Base-by-base conservation (phyloP, 805 yeast genomes). In the Jamesozyma rosinii region DNA sequence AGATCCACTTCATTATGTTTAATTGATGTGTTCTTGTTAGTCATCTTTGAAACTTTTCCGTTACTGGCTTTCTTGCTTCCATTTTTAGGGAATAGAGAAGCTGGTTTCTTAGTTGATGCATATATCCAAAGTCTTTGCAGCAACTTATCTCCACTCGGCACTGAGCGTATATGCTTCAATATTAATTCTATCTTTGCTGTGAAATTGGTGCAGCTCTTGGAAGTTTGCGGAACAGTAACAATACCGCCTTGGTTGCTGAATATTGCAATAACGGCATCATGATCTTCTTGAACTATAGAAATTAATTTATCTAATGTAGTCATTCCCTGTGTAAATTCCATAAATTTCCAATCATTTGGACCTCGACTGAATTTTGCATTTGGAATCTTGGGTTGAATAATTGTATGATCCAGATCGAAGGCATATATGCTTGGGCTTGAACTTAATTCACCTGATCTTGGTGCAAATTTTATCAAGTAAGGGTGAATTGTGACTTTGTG, bases 171-270 rank as follows among this genome's bases (percentile, higher is more conserved):
- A 21, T 50, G 65, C 22, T 53, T 41, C 4, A 71, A 42, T 1
- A 81, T 57, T 5, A 50, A 44, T 34, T 68, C 60, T 1, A 81
- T 47, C 53, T 74, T 75, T 2, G 49, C 49, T 0, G 61, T 60
- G 47, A 81, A 73, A 19, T 66, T 66, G 3, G 53, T 38, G 34
- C 63, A 62, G 42, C 65, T 61, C 44, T 61, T 62, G 4, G 64
- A 57, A 20, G 45, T 55, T 11, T 49, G 40, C 9, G 65, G 66
- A 5, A 49, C 51, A 2, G 60, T 49, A 3, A 59, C 40, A 2
- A 61, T 57, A 0, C 79, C 82, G 18, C 90, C 95, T 60, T 90
- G 98, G 57, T 90, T 90, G 0, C 96, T 77, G 58, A 90, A 85
- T 1, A 90, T 74, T 3, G 81, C 89, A 3, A 88, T 51, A 1